Evolutionary conservation across 306 rosid species (phyloP), one percentile per base, ranked within the genome.

Genomic region (Argentina anserina): DNA sequence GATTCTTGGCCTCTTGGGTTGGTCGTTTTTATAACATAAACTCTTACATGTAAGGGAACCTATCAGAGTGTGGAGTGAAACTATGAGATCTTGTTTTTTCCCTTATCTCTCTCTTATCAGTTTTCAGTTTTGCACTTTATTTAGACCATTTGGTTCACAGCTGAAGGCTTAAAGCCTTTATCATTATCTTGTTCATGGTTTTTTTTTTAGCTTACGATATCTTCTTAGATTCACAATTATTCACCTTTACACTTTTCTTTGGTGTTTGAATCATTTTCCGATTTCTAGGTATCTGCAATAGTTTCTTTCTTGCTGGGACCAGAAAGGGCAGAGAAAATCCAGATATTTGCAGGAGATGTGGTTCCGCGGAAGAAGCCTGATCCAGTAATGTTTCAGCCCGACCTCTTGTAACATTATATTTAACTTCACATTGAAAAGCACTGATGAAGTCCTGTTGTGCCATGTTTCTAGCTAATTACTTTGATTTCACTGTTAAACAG

Each of bases 361-460:
- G 99, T 94, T 83, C 97, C 97, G 36, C 91, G 89, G 47, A 94
- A 94, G 87, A 91, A 94, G 92, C 99, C 99, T 75, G 99, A 94
- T 83, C 99, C 99, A 2, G 97, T 94, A 87, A 82, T 79, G 36
- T 43, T 72, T 39, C 20, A 71, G 71, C 80, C 69, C 79, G 60
- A 33, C 74, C 58, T 49, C 58, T 50, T 17, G 47, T 46, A 8
- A 11, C 25, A 26, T 23, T 14, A 3, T 12, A 56, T 56, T 25
- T 12, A 26, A 56, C 34, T 56, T 9, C 34, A 26, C 62, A 56
- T 8, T 12, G 3, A 12, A 56, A 26, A 26, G 15, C 34, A 56
- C 63, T 26, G 18, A 14, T 56, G 33, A 5, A 56, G 63, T 56
- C 26, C 17, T 26, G 5, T 28, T 4, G 62, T 9, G 62, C 39